A percentile compares a stretch with the other conserved stretches of the same genome.
Evolutionary conservation across 1,139 yeast species (phyloP).

Genomic region (Saccharomyces hybrid): DNA sequence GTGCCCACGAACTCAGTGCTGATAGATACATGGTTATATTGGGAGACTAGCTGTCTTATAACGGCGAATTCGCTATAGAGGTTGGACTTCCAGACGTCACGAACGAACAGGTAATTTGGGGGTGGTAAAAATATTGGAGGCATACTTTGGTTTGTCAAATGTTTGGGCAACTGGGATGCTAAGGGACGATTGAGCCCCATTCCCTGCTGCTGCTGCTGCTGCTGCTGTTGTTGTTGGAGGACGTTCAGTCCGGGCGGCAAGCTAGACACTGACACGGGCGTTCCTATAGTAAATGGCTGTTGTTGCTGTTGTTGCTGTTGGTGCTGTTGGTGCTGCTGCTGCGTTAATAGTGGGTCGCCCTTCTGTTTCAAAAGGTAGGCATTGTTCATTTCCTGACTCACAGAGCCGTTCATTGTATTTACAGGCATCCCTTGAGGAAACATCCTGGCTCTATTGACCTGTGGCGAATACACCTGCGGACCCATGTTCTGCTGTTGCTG

Average conservation of each 20-base stretch:
- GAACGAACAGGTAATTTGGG: slow-evolving; percentile 29
- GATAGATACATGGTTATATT: slow-evolving; percentile 64
- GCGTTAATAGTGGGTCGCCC: not conserved
- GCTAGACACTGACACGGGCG: slow-evolving; percentile 14
- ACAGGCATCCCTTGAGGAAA: slow-evolving; percentile 1
- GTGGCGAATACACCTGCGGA: not conserved
- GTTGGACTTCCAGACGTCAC: slow-evolving; percentile 80
- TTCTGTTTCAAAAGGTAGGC: not conserved
- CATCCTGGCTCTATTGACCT: not conserved
- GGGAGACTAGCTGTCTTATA: slow-evolving; percentile 61
- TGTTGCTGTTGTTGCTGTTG: slow-evolving; percentile 15
- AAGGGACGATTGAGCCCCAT: slow-evolving; percentile 5
- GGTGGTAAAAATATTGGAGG: slow-evolving; percentile 26
- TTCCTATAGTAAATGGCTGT: slow-evolving; percentile 16
- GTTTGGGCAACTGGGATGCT: slow-evolving; percentile 13
- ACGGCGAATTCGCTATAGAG: slow-evolving; percentile 72
- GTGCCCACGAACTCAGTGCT: slow-evolving; percentile 95
- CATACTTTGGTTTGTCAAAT: slow-evolving; percentile 8
- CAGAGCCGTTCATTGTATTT: not conserved
- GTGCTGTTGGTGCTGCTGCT: slow-evolving; percentile 8
- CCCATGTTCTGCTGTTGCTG: not conserved
- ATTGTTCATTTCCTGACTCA: not conserved
- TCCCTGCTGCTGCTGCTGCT: slow-evolving; percentile 11
- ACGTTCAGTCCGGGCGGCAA: slow-evolving; percentile 5
- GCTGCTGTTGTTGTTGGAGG: slow-evolving; percentile 10